Evolutionary conservation across 208 protist species (phyloP), one percentile per base, ranked within the genome.

Genomic region (Trypanosomatidae sp.): DNA sequence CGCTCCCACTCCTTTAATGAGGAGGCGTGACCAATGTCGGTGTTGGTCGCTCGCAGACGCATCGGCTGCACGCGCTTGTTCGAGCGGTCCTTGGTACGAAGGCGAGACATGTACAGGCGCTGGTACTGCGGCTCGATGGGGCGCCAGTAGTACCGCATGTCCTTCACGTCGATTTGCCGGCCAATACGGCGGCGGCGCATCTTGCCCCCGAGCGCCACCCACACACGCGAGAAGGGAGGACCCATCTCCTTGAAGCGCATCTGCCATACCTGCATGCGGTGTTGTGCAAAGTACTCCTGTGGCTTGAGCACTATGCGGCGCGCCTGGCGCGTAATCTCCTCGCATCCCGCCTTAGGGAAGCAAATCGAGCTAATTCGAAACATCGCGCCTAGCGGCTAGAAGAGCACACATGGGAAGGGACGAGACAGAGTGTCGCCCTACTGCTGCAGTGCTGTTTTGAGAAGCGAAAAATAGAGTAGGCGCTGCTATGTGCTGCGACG

Each of bases 171-270:
- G 41, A 93, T 89, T 67, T 96, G 90, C 19, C 90, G 86, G 0
- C 92, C 92, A 77, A 96, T 91, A 56, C 92, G 92, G 6, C 92
- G 88, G n/a, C 90, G 92, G 39, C 92, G 88, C 92, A 96, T 96
- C 76, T 96, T 96, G 2, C 92, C 92, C 30, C 92, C 92, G 9
- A 96, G 88, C 28, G 92, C 92, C 15, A 96, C 92, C 90, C 92
- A 96, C 67, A 96, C 92, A 6, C 86, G 67, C 12, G 92, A 96
- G 72, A 90, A 93, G 1, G 84, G 66, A 4, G 92, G 89, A 5
- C 92, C 92, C 92, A 96, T 96, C 64, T 96, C 92, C 62, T 96
- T 96, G 80, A 96, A 96, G 47, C 92, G 88, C 81, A 95, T 62
- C 77, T 95, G 89, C 90, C 90, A 96, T 59, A 87, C 81, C 66